Base-by-base conservation (phyloP, 2,329 filamentous ascomycete species). In the Xylariaceae sp. region DNA sequence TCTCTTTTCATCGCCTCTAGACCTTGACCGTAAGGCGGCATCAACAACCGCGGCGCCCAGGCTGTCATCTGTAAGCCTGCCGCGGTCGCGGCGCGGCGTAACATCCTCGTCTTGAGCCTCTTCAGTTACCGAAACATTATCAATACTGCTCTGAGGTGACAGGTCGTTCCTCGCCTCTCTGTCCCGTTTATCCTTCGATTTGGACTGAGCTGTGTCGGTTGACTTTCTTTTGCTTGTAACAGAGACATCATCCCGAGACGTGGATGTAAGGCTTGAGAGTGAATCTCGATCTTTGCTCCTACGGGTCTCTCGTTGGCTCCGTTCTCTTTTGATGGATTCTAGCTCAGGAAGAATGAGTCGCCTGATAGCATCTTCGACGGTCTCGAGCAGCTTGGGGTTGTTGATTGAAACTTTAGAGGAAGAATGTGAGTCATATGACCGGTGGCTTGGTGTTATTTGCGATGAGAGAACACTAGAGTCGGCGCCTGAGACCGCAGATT, bases 341-440 rank as follows among this genome's bases (percentile, higher is more conserved):
- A 99, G 80, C 73, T 99, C 93, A 0, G 95, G 95, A 2, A 99
- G 77, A 50, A 97, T 96, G 48, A 96, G 81, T 47, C 92, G 85
- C 60, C 91, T 88, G 68, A 97, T 96, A 14, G 92, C 92, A 74
- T 96, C 92, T 75, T 97, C 93, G 2, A 97, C 93, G 0, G 92
- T 95, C 67, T 95, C 90, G 2, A 97, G 81, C 1, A 97, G 77
- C 70, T 91, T 95, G 0, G 93, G 93, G 67, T 97, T 96, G 75
- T 96, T 96, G 71, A 96, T 90, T 0, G 90, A 93, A 2, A 91
- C 90, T 20, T 77, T 74, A 20, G 77, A 78, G 23, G 83, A 85
- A 20, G 82, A 83, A 68, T 82, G 78, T 59, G 81, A 78, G 62
- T 84, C 81, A 55, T 79, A 72, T 0, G 82, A 85, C 44, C 81